Conservation (phyloP, 805 yeast species). For the Nakazawaea populi region DNA sequence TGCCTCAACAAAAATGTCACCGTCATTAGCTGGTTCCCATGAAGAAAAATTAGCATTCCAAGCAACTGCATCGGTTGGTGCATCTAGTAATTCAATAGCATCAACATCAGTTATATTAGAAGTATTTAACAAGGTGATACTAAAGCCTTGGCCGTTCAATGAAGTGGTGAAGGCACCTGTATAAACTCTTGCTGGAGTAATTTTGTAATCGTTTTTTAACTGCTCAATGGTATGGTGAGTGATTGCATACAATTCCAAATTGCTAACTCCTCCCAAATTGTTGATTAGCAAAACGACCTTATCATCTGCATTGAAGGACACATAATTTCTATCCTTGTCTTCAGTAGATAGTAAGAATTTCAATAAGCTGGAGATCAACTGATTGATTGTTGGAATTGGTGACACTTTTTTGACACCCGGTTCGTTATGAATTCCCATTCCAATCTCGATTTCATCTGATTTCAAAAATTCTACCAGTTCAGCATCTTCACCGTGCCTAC, state of each 20-base stretch:
- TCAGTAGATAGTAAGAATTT: constrained; percentile 52
- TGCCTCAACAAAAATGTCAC: constrained; percentile 21
- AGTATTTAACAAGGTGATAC: constrained; percentile 73
- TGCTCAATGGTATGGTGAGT: constrained; percentile 51
- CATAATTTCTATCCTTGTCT: constrained; percentile 79
- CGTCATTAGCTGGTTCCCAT: constrained; percentile 16
- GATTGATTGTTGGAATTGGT: constrained; percentile 68
- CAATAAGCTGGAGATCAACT: constrained; percentile 52
- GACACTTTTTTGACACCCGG: constrained; percentile 67
- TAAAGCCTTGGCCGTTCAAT: constrained; percentile 87
- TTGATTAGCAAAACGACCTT: constrained; percentile 74
- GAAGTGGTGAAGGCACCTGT: constrained; percentile 85
- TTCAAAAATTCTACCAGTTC: constrained; percentile 35
- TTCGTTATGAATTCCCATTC: constrained; percentile 73
- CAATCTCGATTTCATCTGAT: constrained; percentile 73
- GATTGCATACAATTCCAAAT: constrained; percentile 71
- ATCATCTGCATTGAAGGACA: constrained; percentile 47
- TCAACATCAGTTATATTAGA: constrained; percentile 42
- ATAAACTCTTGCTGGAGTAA: constrained; percentile 61
- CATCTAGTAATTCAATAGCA: constrained; percentile 55
- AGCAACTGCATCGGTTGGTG: constrained; percentile 74
- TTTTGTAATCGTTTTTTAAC: constrained; percentile 45
- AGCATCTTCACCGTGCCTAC: constrained; percentile 48
- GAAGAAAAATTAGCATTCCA: constrained; percentile 53
- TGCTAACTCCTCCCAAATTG: constrained; percentile 87